These are phyloP conservation scores for Isoetes engelmannii DNA, from an alignment of 83 land plant genomes.

Conservation along the genomic window DNA sequence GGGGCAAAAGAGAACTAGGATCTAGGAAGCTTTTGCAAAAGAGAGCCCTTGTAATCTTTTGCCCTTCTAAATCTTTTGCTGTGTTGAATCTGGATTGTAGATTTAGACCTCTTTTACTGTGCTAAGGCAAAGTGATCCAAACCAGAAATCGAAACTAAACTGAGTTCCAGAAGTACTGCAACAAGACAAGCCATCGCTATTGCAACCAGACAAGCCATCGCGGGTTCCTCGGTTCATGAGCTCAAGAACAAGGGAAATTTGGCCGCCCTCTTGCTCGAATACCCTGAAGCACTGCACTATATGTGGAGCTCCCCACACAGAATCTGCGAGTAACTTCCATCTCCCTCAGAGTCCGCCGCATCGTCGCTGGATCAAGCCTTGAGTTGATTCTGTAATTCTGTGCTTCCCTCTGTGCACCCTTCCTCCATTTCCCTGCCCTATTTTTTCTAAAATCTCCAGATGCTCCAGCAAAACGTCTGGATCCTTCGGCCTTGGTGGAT, in stretches of 20 bases:
- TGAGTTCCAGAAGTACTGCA: too few relatives aligned
- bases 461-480: constrained; percentile 19
- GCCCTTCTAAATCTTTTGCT: too few relatives aligned
- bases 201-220: too few relatives aligned
- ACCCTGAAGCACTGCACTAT: constrained; percentile 37
- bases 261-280: constrained; percentile 29
- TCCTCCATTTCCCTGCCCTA: constrained; percentile 42
- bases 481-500: not conserved
- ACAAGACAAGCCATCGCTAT: too few relatives aligned
- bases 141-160: too few relatives aligned
- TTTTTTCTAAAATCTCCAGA: constrained; percentile 18
- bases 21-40: too few relatives aligned
- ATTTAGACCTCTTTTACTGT: too few relatives aligned
- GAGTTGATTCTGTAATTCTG: constrained; percentile 27
- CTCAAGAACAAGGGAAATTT: constrained; percentile 37
- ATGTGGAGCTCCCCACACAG: constrained; percentile 29
- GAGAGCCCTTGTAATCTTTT: too few relatives aligned
- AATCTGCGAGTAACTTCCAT: constrained; percentile 32
- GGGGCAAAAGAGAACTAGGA: too few relatives aligned
- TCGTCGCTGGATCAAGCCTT: constrained; percentile 34
- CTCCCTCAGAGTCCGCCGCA: constrained; percentile 35
- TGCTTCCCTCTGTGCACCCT: constrained; percentile 38
- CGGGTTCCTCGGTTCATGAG: constrained; percentile 40
- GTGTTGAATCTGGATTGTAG: too few relatives aligned
- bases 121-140: too few relatives aligned